These are phyloP conservation scores for Casuarina glauca DNA, from an alignment of 306 rosid genomes.

Conservation along the genomic window DNA sequence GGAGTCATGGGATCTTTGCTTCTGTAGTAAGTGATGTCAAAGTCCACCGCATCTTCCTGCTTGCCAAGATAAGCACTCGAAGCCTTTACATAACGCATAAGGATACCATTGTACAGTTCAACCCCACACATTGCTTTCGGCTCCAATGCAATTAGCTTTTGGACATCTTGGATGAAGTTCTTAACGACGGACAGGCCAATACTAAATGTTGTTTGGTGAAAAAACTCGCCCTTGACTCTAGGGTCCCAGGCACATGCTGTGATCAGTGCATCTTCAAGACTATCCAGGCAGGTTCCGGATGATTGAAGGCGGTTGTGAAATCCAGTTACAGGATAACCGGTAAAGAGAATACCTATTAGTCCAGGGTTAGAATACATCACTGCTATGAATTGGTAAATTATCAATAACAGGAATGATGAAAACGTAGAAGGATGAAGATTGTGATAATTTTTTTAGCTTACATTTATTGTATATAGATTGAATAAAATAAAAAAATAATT, in stretches of 20 bases:
- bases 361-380: no score
- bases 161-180: constrained; percentile 59
- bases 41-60: constrained; percentile 58
- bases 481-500: no score
- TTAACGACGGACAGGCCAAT: constrained; percentile 40
- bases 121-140: constrained; percentile 63
- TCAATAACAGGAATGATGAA: no score
- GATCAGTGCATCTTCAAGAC: constrained; percentile 30
- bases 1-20: constrained; percentile 61
- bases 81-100: constrained; percentile 70
- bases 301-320: constrained; percentile 57
- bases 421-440: no score
- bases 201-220: constrained; percentile 64
- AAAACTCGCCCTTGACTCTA: constrained; percentile 57
- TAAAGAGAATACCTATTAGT: constrained; percentile 20
- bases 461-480: no score
- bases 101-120: constrained; percentile 67
- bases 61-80: constrained; percentile 69
- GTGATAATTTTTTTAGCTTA: no score
- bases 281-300: constrained; percentile 66
- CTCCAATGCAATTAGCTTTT: constrained; percentile 53
- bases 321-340: constrained; percentile 75
- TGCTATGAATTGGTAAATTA: neutral
- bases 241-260: constrained; percentile 76
- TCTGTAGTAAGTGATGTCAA: constrained; percentile 65